phyloP scores from a whole-genome alignment of 106 monocot genomes.

The Dendrobium catenatum region DNA sequence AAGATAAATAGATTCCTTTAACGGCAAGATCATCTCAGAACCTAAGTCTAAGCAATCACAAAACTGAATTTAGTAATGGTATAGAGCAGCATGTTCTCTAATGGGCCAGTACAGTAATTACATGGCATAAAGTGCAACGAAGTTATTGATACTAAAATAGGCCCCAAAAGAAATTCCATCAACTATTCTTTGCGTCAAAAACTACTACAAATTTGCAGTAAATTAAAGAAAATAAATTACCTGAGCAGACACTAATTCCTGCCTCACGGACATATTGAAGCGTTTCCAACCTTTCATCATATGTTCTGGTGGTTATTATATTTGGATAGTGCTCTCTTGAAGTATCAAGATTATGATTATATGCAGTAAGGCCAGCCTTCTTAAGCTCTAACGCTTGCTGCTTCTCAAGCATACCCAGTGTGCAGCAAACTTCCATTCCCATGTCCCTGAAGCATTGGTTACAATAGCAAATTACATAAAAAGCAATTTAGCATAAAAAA shows the following conservation, averaged over 20 bases:
- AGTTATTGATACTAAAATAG: not conserved
- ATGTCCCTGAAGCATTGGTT: constrained; percentile 44
- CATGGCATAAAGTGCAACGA: not conserved
- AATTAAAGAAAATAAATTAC: constrained; percentile 23
- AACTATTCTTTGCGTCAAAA: not conserved
- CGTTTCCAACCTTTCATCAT: constrained; percentile 94
- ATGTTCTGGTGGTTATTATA: constrained; percentile 90
- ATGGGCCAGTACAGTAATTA: not conserved
- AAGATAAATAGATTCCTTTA: not conserved
- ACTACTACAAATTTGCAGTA: not conserved
- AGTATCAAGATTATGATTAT: constrained; percentile 99
- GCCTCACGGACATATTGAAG: constrained; percentile 83
- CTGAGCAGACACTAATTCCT: constrained; percentile 93
- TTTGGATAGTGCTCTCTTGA: constrained; percentile 97
- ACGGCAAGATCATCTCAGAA: not conserved
- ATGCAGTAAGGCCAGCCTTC: constrained; percentile 96
- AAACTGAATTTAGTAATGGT: not conserved
- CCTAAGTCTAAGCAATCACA: not conserved
- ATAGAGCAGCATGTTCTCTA: not conserved
- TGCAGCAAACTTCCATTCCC: constrained; percentile 99
- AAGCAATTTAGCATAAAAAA: not conserved
- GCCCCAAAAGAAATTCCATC: too few relatives aligned
- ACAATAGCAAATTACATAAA: not conserved
- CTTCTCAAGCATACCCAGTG: constrained; percentile 97
- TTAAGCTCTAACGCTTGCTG: constrained; percentile 90